Evolutionary conservation across 345 rosid genomes (phyloP), one percentile per base, ranked within the genome.

Genomic region (Firmiana major): DNA sequence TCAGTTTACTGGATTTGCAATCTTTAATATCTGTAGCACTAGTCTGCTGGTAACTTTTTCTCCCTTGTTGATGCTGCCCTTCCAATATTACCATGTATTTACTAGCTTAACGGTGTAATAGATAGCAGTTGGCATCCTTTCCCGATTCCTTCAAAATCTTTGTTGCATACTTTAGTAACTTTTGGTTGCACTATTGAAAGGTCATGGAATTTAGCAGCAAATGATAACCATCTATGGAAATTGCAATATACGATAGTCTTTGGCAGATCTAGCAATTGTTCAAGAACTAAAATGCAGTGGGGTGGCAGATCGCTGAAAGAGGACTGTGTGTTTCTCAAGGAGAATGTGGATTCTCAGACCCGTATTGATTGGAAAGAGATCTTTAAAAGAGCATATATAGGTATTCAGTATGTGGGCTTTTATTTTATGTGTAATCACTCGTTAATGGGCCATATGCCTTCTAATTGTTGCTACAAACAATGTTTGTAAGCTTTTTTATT

Each of bases 131-230:
- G 24, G 70, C 59, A 45, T 68, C 73, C 13, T 13, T 16, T 53
- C 38, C 45, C 0, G 21, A 16, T 4, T 66, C 65, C n/a, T 42
- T 58, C 12, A 12, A n/a, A 42, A n/a, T 55, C n/a, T 21, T 45
- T 2, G 38, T 60, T 63, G 55, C 57, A 69, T 49, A 64, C 57
- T 73, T 77, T 60, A 53, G 64, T 77, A 8, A 67, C 40, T 74
- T 43, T 77, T 48, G 51, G 59, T 77, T 59, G 43, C 63, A 84
- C 63, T 54, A 28, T 83, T 28, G 84, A 85, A 81, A 92, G 99
- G 88, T 88, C 93, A 28, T 93, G 99, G 98, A 88, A 89, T 84
- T 81, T 83, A 62, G 94, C 93, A 16, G 88, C 92, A 19, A 75
- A 72, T 77, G 91, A 88, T 71, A 85, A 82, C 78, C 79, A 84